Evolutionary conservation across 345 rosid species (phyloP).

Genomic region (Heritiera littoralis): DNA sequence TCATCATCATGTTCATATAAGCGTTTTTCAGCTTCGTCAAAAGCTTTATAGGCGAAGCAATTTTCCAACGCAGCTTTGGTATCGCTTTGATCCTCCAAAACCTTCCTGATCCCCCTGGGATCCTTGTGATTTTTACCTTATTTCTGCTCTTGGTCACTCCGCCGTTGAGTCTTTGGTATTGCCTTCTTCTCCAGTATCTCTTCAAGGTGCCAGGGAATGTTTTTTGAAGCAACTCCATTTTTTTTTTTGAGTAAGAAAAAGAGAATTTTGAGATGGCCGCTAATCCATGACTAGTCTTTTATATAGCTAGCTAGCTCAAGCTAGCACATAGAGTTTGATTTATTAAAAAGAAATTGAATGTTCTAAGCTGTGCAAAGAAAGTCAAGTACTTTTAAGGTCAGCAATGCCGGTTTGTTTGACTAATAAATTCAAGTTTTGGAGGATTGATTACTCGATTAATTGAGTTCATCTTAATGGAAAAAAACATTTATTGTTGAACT

Average conservation of each 20-base stretch:
- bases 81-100: slow-evolving; percentile 39
- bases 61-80: slow-evolving; percentile 30
- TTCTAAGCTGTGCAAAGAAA: not conserved
- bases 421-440: not conserved
- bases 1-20: slow-evolving; percentile 40
- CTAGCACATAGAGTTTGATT: no score
- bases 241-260: not conserved
- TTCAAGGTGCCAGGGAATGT: slow-evolving; percentile 25
- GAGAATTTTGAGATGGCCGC: not conserved
- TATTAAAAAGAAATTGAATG: not conserved
- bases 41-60: slow-evolving; percentile 33
- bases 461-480: not conserved
- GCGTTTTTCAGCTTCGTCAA: slow-evolving; percentile 34
- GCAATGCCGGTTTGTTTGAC: slow-evolving; percentile 4
- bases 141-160: slow-evolving; percentile 5
- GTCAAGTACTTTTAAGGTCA: not conserved
- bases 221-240: slow-evolving; percentile 27
- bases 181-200: slow-evolving; percentile 39
- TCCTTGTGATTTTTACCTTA: slow-evolving; percentile 26
- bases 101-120: slow-evolving; percentile 30
- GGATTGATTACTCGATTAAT: not conserved
- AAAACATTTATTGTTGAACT: not conserved
- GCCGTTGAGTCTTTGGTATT: slow-evolving; percentile 31
- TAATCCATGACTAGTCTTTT: not conserved
- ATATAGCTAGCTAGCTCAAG: not conserved